Percentiles rank a stretch among this genome's conserved stretches.
These are phyloP conservation scores for Smallanthus sonchifolius DNA, from an alignment of 129 eudicot species.

Conservation along the genomic window DNA sequence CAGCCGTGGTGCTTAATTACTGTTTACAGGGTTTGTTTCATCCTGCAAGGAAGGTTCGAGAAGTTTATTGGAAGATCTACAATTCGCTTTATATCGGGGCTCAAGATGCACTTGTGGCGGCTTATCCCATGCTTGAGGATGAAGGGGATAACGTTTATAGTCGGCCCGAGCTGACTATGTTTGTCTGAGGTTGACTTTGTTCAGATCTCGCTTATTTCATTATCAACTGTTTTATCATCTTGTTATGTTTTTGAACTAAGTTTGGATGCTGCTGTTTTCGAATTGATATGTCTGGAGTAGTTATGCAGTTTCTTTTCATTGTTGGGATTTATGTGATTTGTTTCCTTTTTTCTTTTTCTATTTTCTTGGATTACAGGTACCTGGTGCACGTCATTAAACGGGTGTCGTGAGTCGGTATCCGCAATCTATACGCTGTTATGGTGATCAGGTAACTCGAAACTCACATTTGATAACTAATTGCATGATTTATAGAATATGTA, in stretches of 20 bases:
- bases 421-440: neutral
- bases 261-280: constrained; percentile 14
- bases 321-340: constrained; percentile 9
- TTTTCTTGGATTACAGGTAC: constrained; percentile 16
- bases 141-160: constrained; percentile 67
- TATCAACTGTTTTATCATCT: constrained; percentile 6
- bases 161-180: constrained; percentile 84
- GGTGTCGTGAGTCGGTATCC: neutral
- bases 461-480: neutral
- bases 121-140: constrained; percentile 83
- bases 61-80: constrained; percentile 95
- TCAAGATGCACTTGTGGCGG: constrained; percentile 90
- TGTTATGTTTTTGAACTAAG: neutral
- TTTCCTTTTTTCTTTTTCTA: neutral
- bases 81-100: constrained; percentile 90
- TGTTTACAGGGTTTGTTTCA: constrained; percentile 95
- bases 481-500: neutral
- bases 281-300: constrained; percentile 9
- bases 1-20: constrained; percentile 79
- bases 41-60: constrained; percentile 97
- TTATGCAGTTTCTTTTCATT: constrained; percentile 3
- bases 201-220: neutral
- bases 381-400: neutral
- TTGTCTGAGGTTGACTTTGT: constrained; percentile 36
- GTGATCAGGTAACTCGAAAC: constrained; percentile 18